Percentiles rank a stretch among this genome's conserved stretches.
These are phyloP conservation scores for Aspergillus sclerotiicarbonarius DNA, from an alignment of 495 filamentous ascomycete species.

Conservation along the genomic window DNA sequence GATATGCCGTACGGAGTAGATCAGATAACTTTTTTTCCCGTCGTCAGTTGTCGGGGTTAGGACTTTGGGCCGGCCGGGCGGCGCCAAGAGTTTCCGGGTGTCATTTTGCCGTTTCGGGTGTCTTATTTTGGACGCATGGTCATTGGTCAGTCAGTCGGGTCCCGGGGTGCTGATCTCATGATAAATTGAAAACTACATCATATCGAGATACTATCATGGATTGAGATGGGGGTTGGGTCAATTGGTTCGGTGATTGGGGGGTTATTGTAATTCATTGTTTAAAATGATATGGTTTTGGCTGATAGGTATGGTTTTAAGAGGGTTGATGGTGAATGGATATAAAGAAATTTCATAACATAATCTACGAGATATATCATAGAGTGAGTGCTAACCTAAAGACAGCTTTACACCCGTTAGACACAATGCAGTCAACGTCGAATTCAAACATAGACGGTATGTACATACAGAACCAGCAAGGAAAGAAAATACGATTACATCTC, in stretches of 20 bases:
- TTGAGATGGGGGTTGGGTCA: too few relatives aligned
- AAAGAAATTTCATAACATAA: not conserved
- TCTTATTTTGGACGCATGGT: conserved; percentile 1
- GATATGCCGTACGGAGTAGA: too few relatives aligned
- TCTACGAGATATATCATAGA: not conserved
- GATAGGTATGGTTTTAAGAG: too few relatives aligned
- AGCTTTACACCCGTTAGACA: not conserved
- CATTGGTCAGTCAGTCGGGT: conserved; percentile 2
- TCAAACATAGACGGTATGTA: conserved; percentile 45
- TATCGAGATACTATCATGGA: too few relatives aligned
- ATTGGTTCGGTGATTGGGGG: too few relatives aligned
- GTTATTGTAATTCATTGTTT: too few relatives aligned
- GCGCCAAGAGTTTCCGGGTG: not conserved
- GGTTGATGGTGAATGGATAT: too few relatives aligned
- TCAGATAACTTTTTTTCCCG: not conserved
- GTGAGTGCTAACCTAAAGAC: not conserved
- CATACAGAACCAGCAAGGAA: conserved; percentile 38
- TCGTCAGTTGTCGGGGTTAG: not conserved
- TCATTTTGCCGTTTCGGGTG: not conserved
- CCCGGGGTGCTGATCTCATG: not conserved
- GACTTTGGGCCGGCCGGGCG: not conserved
- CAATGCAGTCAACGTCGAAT: conserved; percentile 22
- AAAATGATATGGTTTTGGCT: too few relatives aligned
- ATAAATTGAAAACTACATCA: too few relatives aligned
- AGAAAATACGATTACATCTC: conserved; percentile 39